A percentile compares a stretch with the other conserved stretches of the same genome.
These are phyloP conservation scores for Thalassiosira hispida DNA, from an alignment of 352 stramenopile genomes.

Conservation along the genomic window DNA sequence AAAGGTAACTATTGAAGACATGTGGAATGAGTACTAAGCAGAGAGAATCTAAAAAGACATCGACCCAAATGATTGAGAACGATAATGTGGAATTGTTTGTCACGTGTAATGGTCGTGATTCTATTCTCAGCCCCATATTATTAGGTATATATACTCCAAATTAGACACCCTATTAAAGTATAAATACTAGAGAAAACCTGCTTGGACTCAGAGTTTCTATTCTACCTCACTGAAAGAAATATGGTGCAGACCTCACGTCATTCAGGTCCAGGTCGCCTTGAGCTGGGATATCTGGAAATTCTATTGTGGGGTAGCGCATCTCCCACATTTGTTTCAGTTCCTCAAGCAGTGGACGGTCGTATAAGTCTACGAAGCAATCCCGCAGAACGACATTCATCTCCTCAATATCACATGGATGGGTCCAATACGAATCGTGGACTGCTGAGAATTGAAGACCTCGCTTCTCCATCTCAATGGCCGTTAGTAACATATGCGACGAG, in stretches of 20 bases:
- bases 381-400: slow-evolving; percentile 94
- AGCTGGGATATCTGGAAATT: slow-evolving; percentile 93
- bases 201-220: neutral
- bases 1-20: too few species aligned
- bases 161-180: too few species aligned
- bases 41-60: too few species aligned
- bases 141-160: too few species aligned
- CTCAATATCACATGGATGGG: slow-evolving; percentile 94
- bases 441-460: slow-evolving; percentile 93
- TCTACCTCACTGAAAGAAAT: slow-evolving; percentile 97
- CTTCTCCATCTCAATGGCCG: slow-evolving; percentile 93
- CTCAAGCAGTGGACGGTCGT: slow-evolving; percentile 95
- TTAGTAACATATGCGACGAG: slow-evolving; percentile 99
- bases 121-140: too few species aligned
- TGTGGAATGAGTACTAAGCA: too few species aligned
- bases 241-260: slow-evolving; percentile 93
- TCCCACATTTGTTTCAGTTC: slow-evolving; percentile 91
- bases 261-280: slow-evolving; percentile 93
- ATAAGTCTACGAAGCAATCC: slow-evolving; percentile 97
- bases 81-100: too few species aligned
- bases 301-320: slow-evolving; percentile 93
- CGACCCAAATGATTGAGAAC: too few species aligned
- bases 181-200: too few species aligned
- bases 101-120: too few species aligned
- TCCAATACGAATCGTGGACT: slow-evolving; percentile 99